Percentiles rank a stretch among this genome's conserved stretches.
Conservation (phyloP, 129 eudicot genomes). For the Glebionis coronaria region DNA sequence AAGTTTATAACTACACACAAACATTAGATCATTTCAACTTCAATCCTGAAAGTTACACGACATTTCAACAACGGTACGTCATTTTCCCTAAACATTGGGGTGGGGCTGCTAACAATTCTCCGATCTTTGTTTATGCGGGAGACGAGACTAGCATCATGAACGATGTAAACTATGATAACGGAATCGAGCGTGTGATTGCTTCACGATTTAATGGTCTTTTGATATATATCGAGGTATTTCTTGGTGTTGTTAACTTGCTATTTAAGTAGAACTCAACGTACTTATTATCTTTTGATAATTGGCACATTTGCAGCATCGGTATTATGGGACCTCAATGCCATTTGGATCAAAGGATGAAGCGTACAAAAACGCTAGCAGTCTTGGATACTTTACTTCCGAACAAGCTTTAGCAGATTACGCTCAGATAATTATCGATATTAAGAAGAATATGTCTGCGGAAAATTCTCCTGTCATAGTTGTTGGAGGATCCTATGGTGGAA, state of each 20-base stretch:
- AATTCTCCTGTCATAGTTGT: constrained; percentile 38
- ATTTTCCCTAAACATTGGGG: constrained; percentile 21
- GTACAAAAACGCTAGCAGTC: constrained; percentile 26
- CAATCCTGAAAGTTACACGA: constrained; percentile 23
- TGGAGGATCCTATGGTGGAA: constrained; percentile 48
- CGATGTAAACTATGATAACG: background rate
- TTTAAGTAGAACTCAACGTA: background rate
- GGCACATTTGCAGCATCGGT: constrained; percentile 29
- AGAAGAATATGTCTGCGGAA: constrained; percentile 30
- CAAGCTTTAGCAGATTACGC: constrained; percentile 44
- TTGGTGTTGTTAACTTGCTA: background rate
- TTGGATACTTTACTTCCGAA: constrained; percentile 30
- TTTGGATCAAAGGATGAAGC: constrained; percentile 30
- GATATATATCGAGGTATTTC: constrained; percentile 30
- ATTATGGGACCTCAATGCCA: constrained; percentile 39
- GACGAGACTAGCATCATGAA: constrained; percentile 10
- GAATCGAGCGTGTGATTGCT: constrained; percentile 15
- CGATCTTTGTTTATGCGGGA: constrained; percentile 26
- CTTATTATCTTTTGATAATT: background rate
- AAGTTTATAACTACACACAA: constrained; percentile 33
- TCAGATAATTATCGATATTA: constrained; percentile 32
- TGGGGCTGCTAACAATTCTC: constrained; percentile 23
- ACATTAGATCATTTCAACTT: constrained; percentile 37
- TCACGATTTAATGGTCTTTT: constrained; percentile 28
- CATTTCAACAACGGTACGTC: constrained; percentile 31